Evolutionary conservation across 2,329 filamentous ascomycete genomes (phyloP), one percentile per base, ranked within the genome.

Genomic region (Beauveria sp.): DNA sequence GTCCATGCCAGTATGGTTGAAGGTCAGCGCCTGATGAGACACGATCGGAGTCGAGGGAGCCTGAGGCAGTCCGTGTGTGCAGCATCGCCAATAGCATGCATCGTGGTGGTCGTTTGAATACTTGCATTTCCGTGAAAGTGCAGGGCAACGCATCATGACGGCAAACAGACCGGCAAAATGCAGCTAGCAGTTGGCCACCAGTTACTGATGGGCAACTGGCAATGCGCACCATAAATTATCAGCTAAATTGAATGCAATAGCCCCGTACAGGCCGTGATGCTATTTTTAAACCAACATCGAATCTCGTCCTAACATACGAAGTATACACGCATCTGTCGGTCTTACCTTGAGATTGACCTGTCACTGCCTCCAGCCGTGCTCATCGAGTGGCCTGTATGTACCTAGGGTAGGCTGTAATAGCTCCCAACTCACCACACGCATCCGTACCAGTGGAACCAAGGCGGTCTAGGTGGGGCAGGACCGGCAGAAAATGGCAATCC

Each of bases 401-500:
- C 28, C 28, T 31, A 31, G n/a, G n/a, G n/a, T n/a, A 31, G 28
- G 28, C 28, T 31, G 28, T 26, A 31, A 31, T 31, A 31, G 28
- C 28, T 31, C 28, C 9, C 28, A 31, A 31, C 28, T 31, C 28
- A 28, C 28, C 31, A 38, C 31, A 14, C 34, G 34, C 34, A 14
- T 38, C 34, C 12, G 34, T 56, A 24, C 34, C n/a, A 43, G 28
- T 54, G 28, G 42, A 20, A 51, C 48, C 26, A 48, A 53, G 54
- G 61, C 55, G 51, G 57, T 52, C 61, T 28, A 53, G 53, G 51
- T 63, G 63, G 62, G 64, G 58, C 61, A 63, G 53, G 31, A 45
- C 52, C 61, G 67, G 66, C 67, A 66, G 67, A 68, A 67, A 65
- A 53, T 51, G 53, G 66, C 67, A 67, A 65, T 65, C 60, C 48